phyloP scores from a whole-genome alignment of 495 filamentous ascomycete genomes.

The Elaphomyces granulatus region DNA sequence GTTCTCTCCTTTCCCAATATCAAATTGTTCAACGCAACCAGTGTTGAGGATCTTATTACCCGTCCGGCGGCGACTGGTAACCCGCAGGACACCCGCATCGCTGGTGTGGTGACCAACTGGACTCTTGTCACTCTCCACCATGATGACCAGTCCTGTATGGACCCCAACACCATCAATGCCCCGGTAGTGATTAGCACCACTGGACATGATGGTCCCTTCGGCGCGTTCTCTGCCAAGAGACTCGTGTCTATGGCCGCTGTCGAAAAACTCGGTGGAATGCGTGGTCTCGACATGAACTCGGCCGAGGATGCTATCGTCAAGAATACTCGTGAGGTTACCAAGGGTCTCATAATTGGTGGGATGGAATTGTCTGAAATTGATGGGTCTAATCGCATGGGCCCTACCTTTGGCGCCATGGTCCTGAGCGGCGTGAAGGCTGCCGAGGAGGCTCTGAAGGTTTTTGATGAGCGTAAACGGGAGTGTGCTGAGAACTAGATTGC shows the following conservation, averaged over 20 bases:
- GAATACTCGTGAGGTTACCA: conserved; percentile 70
- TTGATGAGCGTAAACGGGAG: conserved; percentile 58
- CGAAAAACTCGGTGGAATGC: conserved; percentile 77
- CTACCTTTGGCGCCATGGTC: conserved; percentile 72
- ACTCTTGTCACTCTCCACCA: conserved; percentile 82
- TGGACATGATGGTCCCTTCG: conserved; percentile 82
- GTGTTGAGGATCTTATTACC: conserved; percentile 83
- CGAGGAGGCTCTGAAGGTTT: conserved; percentile 64
- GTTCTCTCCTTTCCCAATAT: conserved; percentile 75
- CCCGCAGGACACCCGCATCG: conserved; percentile 46
- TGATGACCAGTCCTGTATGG: conserved; percentile 87
- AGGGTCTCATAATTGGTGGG: conserved; percentile 77
- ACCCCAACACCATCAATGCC: conserved; percentile 89
- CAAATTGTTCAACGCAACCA: conserved; percentile 90
- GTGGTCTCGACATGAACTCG: conserved; percentile 76
- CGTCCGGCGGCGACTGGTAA: conserved; percentile 32
- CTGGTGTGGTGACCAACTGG: conserved; percentile 90
- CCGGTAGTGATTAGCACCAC: conserved; percentile 76
- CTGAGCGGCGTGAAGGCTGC: conserved; percentile 76
- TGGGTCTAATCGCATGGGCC: conserved; percentile 74
- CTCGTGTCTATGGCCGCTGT: conserved; percentile 68
- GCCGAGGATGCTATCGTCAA: conserved; percentile 89
- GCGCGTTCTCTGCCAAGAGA: conserved; percentile 76
- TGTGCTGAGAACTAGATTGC: conserved; percentile 38
- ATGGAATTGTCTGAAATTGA: conserved; percentile 90